A percentile compares a stretch with the other conserved stretches of the same genome.
Conservation (phyloP, 306 rosid species). For the Leucaena leucocephala region DNA sequence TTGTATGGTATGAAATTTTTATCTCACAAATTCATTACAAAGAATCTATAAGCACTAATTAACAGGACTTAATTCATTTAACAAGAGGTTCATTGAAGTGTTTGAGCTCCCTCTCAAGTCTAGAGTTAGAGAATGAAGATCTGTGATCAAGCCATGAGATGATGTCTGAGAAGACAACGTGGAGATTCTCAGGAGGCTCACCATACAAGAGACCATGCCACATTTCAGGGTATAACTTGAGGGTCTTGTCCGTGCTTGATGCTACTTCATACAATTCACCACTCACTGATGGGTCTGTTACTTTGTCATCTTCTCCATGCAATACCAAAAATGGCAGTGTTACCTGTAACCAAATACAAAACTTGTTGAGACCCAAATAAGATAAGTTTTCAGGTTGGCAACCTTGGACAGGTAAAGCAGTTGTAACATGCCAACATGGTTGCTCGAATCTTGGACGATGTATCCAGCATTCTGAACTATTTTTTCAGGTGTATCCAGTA, state of each 20-base stretch:
- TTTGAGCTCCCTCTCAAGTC: constrained; percentile 49
- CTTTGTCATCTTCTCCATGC: constrained; percentile 58
- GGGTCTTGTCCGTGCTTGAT: constrained; percentile 52
- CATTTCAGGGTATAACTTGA: constrained; percentile 60
- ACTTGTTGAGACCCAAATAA: too few species aligned
- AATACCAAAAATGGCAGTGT: constrained; percentile 56
- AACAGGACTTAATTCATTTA: background rate
- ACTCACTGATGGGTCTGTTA: constrained; percentile 54
- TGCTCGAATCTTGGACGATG: too few species aligned
- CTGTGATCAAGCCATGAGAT: constrained; percentile 54
- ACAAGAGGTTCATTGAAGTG: constrained; percentile 27
- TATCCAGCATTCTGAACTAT: too few species aligned
- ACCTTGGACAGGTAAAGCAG: background rate
- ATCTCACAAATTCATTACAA: too few species aligned
- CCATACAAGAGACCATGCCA: constrained; percentile 74
- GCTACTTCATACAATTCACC: constrained; percentile 44
- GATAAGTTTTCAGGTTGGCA: background rate
- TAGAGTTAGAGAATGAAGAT: constrained; percentile 28
- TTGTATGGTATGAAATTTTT: too few species aligned
- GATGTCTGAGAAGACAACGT: constrained; percentile 54
- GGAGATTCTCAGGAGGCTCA: constrained; percentile 50
- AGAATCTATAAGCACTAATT: background rate
- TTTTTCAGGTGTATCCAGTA: too few species aligned
- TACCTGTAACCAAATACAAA: constrained; percentile 31
- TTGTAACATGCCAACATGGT: background rate